Conservation (phyloP, 306 rosid genomes). For the Casuarina cunninghamiana region DNA sequence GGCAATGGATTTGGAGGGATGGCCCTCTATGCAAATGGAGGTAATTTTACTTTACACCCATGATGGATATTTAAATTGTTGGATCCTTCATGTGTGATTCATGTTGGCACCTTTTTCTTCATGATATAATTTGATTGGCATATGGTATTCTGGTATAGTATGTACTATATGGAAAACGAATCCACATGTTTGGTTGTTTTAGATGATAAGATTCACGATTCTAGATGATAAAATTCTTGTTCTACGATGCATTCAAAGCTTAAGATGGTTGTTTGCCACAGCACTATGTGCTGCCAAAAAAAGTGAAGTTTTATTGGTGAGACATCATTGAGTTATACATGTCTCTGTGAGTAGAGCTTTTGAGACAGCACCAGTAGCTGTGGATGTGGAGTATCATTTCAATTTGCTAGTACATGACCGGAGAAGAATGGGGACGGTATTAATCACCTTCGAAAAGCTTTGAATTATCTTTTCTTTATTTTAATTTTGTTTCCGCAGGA, state of each 20-base stretch:
- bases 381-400: not conserved
- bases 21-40: constrained; percentile 69
- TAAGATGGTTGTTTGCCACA: not conserved
- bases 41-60: constrained; percentile 32
- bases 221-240: not conserved
- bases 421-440: not conserved
- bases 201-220: not conserved
- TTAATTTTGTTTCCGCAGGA: constrained; percentile 48
- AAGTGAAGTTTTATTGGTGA: not conserved
- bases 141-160: not conserved
- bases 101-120: not conserved
- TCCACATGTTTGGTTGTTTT: not conserved
- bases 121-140: not conserved
- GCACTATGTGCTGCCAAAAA: not conserved
- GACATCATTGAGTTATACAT: not conserved
- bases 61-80: constrained; percentile 4
- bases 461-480: constrained; percentile 17
- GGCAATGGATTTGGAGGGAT: constrained; percentile 75
- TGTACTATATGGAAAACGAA: not conserved
- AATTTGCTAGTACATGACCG: not conserved
- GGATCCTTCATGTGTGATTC: not conserved
- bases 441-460: not conserved
- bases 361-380: not conserved
- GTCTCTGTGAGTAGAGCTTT: not conserved
- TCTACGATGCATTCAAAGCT: not conserved